Conservation (phyloP, 768 basidiomycete species). For the Leccinum aurantiacum region DNA sequence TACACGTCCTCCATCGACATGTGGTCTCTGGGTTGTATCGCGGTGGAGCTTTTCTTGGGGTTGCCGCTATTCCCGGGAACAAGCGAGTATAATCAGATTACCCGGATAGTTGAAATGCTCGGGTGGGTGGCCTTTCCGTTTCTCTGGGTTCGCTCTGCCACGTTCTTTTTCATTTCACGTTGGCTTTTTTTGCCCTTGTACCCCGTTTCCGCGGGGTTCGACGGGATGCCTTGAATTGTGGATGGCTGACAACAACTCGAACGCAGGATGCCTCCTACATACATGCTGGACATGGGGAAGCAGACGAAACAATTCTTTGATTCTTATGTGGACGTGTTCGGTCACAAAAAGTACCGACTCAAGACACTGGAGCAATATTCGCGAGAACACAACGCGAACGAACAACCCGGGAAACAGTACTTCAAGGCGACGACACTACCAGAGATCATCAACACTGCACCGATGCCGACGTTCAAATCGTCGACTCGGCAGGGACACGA, state of each 20-base stretch:
- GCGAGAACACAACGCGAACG: slow-evolving; percentile 90
- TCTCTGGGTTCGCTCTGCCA: neutral
- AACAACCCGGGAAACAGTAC: slow-evolving; percentile 98
- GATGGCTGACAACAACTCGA: slow-evolving; percentile 1
- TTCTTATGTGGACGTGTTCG: slow-evolving; percentile 65
- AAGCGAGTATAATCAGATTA: slow-evolving; percentile 98
- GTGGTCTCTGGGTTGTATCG: slow-evolving; percentile 99
- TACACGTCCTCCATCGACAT: slow-evolving; percentile 97
- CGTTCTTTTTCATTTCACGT: slow-evolving; percentile 1
- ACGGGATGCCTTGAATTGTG: neutral
- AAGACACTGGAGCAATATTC: slow-evolving; percentile 96
- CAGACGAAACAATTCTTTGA: slow-evolving; percentile 95
- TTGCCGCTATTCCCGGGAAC: slow-evolving; percentile 97
- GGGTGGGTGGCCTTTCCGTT: slow-evolving; percentile 58
- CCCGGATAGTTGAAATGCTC: slow-evolving; percentile 96
- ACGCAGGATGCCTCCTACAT: slow-evolving; percentile 78
- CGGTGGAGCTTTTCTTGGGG: slow-evolving; percentile 96
- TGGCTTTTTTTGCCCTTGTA: neutral
- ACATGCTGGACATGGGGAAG: slow-evolving; percentile 96
- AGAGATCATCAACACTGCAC: slow-evolving; percentile 94
- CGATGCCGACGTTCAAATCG: slow-evolving; percentile 85
- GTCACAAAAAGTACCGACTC: slow-evolving; percentile 81
- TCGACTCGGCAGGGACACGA: slow-evolving; percentile 71
- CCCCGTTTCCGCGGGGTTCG: neutral
- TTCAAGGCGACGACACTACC: slow-evolving; percentile 93